Percentiles rank a stretch among this genome's conserved stretches.
Conservation (phyloP, 495 filamentous ascomycete species). For the Neurospora intermedia region DNA sequence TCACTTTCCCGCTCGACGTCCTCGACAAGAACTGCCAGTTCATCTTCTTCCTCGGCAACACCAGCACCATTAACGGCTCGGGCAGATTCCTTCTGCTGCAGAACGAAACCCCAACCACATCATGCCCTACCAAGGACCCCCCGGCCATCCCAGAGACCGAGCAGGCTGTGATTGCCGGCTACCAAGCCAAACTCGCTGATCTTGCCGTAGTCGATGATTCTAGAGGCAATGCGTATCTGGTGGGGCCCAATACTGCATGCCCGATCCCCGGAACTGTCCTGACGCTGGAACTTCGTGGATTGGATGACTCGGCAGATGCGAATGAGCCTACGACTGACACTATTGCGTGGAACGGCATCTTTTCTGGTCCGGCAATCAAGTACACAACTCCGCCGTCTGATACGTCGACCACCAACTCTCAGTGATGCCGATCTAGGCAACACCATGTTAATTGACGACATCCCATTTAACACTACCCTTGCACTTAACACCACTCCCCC, state of each 20-base stretch:
- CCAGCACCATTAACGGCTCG: background rate
- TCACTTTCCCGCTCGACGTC: background rate
- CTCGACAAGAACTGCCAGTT: background rate
- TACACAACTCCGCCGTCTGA: background rate
- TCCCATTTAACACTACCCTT: too few species aligned
- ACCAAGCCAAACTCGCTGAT: background rate
- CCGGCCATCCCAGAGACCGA: background rate
- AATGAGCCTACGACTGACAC: background rate
- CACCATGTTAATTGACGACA: too few species aligned
- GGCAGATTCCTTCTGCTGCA: background rate
- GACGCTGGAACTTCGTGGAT: background rate
- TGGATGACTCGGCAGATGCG: background rate
- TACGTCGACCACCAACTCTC: background rate
- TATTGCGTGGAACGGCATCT: background rate
- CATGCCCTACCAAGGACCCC: background rate
- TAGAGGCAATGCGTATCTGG: background rate
- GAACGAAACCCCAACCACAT: background rate
- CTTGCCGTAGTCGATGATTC: background rate
- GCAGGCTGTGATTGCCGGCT: background rate
- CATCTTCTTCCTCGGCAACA: background rate
- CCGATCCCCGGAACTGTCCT: background rate
- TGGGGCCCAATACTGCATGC: background rate
- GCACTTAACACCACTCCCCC: too few species aligned
- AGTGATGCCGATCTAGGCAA: too few species aligned
- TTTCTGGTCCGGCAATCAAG: background rate